These are phyloP conservation scores for Digitaria exilis DNA, from an alignment of 202 grass and related monocot genomes.

Conservation along the genomic window DNA sequence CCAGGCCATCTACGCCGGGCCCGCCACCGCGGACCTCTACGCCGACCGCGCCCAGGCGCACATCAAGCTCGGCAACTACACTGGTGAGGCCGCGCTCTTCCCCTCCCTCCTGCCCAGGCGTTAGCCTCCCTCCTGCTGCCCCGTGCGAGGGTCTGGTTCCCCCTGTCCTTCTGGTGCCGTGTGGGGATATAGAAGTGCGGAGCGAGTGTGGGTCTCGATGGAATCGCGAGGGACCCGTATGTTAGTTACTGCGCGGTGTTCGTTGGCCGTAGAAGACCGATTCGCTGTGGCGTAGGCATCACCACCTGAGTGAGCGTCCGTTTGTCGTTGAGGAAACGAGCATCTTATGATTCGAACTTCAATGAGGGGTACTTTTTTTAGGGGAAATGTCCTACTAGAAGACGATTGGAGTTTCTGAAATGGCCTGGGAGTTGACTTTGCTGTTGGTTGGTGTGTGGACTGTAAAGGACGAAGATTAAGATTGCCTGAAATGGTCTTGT, in stretches of 20 bases:
- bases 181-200: background rate
- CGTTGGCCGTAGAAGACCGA: background rate
- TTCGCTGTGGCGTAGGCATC: background rate
- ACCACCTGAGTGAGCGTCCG: background rate
- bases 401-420: background rate
- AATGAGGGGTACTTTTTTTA: background rate
- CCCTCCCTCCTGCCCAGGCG: background rate
- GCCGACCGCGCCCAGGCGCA: conserved; percentile 87
- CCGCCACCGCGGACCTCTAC: conserved; percentile 68
- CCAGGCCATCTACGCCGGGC: conserved; percentile 73
- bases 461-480: background rate
- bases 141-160: background rate
- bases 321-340: background rate
- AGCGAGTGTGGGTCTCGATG: background rate
- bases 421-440: background rate
- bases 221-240: background rate
- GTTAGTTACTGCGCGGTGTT: background rate
- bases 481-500: background rate
- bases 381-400: background rate
- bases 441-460: background rate
- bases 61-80: conserved; percentile 92
- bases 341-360: background rate
- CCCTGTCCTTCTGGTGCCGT: background rate
- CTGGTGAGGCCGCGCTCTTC: conserved; percentile 39
- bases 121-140: background rate